Evolutionary conservation across 306 rosid species (phyloP), one percentile per base, ranked within the genome.

Genomic region (Cucumis melo): DNA sequence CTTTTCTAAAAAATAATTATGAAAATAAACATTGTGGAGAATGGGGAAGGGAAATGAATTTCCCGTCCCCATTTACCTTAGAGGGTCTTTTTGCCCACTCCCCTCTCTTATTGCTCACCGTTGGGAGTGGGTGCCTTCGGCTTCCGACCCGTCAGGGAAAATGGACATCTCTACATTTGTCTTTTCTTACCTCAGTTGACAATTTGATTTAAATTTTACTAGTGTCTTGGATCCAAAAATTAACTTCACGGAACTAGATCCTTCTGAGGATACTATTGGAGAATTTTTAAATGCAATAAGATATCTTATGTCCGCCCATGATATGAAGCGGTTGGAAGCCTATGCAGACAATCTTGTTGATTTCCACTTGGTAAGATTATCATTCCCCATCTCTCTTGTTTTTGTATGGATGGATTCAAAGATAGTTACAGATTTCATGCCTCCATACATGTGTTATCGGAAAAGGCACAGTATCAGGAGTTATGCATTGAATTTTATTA

Each of bases 261-360:
- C 87, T 48, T 57, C 81, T 4, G 54, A 42, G 58, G 41, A 81
- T 44, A n/a, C 81, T 2, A 51, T 76, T n/a, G 90, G 76, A 75
- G 87, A 85, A 74, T 68, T 58, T 74, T 76, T 90, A 80, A 86
- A 79, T 71, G 83, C 98, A 8, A 83, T 88, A 78, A 86, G 80
- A 54, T 87, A 84, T 66, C 48, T 89, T 62, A 77, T 91, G 48
- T 88, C 96, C 10, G 87, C 91, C 61, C 91, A 90, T 83, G 97
- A 94, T 86, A 86, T 94, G 97, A 90, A 91, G 92, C 91, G 95
- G 55, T 82, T 94, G 59, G 97, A 92, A 80, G 98, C 97, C 71
- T 91, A 94, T 85, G 85, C 91, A 57, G 81, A 84, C 87, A 86
- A 87, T 82, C 95, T 86, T 74, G 91, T 85, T 59, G 98, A 92